A percentile compares a stretch with the other conserved stretches of the same genome.
Conservation (phyloP, 495 filamentous ascomycete species). For the Aspergillus steynii region DNA sequence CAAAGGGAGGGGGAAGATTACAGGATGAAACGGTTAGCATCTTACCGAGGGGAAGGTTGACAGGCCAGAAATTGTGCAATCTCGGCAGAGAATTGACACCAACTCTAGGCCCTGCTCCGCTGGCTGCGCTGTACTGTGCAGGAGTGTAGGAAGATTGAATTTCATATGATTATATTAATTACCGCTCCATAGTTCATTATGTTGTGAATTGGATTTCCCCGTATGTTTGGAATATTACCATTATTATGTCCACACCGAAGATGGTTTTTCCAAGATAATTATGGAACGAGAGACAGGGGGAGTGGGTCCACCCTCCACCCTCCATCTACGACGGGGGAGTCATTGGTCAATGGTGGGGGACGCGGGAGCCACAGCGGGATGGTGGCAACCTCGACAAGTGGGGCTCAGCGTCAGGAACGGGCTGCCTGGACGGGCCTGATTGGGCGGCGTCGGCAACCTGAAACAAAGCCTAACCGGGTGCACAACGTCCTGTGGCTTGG, state of each 20-base stretch:
- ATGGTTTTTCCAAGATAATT: not conserved
- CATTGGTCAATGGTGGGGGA: conserved; percentile 9
- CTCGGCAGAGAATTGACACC: not conserved
- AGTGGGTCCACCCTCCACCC: not conserved
- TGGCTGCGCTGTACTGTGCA: no score
- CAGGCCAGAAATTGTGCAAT: not conserved
- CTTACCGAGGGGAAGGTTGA: not conserved
- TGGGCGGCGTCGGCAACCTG: conserved; percentile 13
- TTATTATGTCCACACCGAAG: not conserved
- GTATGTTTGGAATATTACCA: not conserved
- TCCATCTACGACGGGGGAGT: not conserved
- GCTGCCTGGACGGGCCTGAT: conserved; percentile 7
- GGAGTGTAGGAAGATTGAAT: no score
- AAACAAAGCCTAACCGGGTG: conserved; percentile 21
- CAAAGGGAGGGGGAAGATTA: not conserved
- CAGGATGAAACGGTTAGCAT: not conserved
- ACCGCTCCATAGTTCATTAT: not conserved
- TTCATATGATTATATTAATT: not conserved
- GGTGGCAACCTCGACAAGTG: conserved; percentile 9
- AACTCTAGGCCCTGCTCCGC: not conserved
- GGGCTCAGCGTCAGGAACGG: conserved; percentile 24
- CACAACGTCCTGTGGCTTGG: conserved; percentile 18
- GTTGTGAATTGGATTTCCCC: not conserved
- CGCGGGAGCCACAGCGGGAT: conserved; percentile 18
- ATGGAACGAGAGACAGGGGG: conserved; percentile 11